Base-by-base conservation (phyloP, 169 alveolate species). In the Ichthyophthirius multifiliis region DNA sequence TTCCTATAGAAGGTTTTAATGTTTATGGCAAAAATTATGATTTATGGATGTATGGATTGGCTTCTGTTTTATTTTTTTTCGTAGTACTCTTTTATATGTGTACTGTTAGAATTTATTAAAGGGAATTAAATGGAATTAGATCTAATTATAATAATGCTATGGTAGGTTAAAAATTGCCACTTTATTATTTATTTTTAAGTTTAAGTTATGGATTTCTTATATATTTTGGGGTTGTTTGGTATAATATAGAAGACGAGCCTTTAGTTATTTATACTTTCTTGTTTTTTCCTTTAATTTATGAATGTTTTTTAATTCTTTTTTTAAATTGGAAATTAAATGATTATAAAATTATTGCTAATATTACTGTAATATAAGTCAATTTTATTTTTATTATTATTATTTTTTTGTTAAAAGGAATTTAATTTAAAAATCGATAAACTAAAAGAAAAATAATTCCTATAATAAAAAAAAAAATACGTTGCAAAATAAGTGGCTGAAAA, bases 61-160 rank as follows among this genome's bases (percentile, higher is more conserved):
- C 84, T 20, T 39, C 78, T 6, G 16, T 86, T 12, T 30, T 86
- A 2, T 7, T 76, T 10, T 71, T 47, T 5, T 15, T 73, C 3
- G 31, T 65, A 0, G 67, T 74, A 12, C 76, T 82, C 78, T 47
- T 43, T 2, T 39, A 48, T 1, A 31, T 81, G 13, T 45, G 75
- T 5, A 64, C 84, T 6, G 37, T 41, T 65, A 86, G 89, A 78
- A 31, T 77, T 0, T 82, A 71, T 67, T 45, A 27, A 10, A 86
- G 92, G 74, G 80, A 76, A 48, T 43, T 64, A 45, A 75, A 76
- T n/a, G 87, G 83, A 30, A 86, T 82, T 46, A 48, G 76, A 35
- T 79, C 76, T 6, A 20, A 37, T 18, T 34, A 35, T 15, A 20
- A 67, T 35, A 32, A 39, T n/a, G 41, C 43, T 2, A 37, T 41